Evolutionary conservation across 31 red algal species (phyloP).

Genomic region (Bonnemaisonia californica): DNA sequence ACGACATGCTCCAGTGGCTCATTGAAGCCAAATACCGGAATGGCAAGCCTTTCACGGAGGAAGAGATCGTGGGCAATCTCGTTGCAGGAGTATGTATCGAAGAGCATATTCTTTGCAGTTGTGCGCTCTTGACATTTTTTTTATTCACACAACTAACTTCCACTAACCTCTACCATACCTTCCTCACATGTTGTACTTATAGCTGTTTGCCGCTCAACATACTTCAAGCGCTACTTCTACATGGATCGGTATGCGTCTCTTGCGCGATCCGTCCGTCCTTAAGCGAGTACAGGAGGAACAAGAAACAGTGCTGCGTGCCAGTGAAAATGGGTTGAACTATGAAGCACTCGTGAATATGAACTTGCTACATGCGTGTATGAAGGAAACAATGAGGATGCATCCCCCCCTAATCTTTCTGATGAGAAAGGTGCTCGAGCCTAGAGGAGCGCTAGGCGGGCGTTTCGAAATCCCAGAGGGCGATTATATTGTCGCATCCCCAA

Average conservation of each 20-base stretch:
- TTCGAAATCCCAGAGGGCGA: constrained; percentile 88
- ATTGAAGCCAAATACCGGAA: constrained; percentile 92
- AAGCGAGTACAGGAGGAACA: constrained; percentile 86
- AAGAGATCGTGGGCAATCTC: constrained; percentile 92
- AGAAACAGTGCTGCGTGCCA: constrained; percentile 44
- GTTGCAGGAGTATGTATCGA: constrained; percentile 82
- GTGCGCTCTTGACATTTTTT: too few relatives aligned
- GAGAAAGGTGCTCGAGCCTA: constrained; percentile 86
- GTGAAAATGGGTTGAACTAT: constrained; percentile 73
- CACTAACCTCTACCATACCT: not conserved
- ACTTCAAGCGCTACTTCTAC: constrained; percentile 95
- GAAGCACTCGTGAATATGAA: constrained; percentile 84
- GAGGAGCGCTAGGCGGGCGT: constrained; percentile 57
- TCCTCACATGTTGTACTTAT: not conserved
- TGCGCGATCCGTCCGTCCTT: constrained; percentile 64
- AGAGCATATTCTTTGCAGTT: too few relatives aligned
- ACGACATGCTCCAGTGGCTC: constrained; percentile 97
- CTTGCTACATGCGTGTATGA: constrained; percentile 91
- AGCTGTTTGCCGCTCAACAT: constrained; percentile 98
- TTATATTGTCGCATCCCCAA: constrained; percentile 88
- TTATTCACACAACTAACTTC: not conserved
- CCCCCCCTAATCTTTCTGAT: constrained; percentile 99
- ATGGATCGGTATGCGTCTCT: constrained; percentile 90
- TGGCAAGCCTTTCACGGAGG: constrained; percentile 73
- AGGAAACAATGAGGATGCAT: constrained; percentile 99